Percentiles rank a stretch among this genome's conserved stretches.
Conservation (phyloP, 257 asterid genomes). For the Buddleja alternifolia region DNA sequence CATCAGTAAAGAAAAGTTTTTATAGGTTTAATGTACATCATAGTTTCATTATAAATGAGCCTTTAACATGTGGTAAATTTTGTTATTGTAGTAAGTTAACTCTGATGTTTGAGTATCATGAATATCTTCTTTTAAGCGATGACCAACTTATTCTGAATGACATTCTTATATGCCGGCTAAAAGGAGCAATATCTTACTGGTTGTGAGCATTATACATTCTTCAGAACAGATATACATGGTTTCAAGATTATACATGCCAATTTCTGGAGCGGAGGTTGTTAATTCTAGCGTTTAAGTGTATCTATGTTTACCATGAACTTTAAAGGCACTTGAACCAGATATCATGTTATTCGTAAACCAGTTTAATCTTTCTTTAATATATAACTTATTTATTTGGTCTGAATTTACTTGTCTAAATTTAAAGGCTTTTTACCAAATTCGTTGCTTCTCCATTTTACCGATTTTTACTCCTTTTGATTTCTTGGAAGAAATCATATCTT, state of each 20-base stretch:
- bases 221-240: not conserved
- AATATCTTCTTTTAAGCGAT: slow-evolving; percentile 21
- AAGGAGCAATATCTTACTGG: not conserved
- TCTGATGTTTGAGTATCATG: slow-evolving; percentile 4
- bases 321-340: not conserved
- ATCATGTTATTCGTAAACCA: slow-evolving; percentile 13
- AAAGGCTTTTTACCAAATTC: not conserved
- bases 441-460: not conserved
- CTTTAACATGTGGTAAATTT: slow-evolving; percentile 1
- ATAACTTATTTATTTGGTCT: not conserved
- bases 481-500: not conserved
- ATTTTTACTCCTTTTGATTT: not conserved
- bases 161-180: not conserved
- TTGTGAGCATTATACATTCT: not conserved
- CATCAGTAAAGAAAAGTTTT: not conserved
- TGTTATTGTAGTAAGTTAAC: slow-evolving; percentile 16
- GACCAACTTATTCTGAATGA: slow-evolving; percentile 18
- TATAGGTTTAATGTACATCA: not conserved
- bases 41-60: slow-evolving; percentile 15
- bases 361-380: not conserved
- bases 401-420: not conserved
- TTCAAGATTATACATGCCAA: not conserved
- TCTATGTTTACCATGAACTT: not conserved
- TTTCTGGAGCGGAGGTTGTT: not conserved
- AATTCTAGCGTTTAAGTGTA: not conserved